Evolutionary conservation across 805 yeast genomes (phyloP), one percentile per base, ranked within the genome.

Genomic region (Blastobotrys terrestris): DNA sequence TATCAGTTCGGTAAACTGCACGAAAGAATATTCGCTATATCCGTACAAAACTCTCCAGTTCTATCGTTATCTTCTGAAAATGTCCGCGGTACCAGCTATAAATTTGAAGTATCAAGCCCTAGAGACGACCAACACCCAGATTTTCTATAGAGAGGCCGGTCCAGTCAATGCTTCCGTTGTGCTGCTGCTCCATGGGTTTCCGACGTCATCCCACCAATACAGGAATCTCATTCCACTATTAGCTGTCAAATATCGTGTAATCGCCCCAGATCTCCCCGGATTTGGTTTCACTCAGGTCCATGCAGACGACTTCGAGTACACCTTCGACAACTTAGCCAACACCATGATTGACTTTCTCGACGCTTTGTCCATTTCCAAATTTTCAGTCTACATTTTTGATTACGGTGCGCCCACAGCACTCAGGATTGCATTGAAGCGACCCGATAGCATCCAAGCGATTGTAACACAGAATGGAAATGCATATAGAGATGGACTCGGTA

Each of bases 191-290:
- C 78, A 74, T 55, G 78, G 78, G 1, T 74, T 63, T 53, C 78
- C 78, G 8, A 63, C 76, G 2, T 73, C 78, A 2, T 74, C 78
- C 1, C 64, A 66, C 52, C 67, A 65, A 71, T 74, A 61, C 60
- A 60, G 73, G 42, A 57, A 67, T 44, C 55, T 74, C 55, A 72
- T 74, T 50, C 70, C 74, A 2, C 55, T 72, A 35, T 60, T 74
- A 31, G 65, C 71, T 2, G 56, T 66, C 3, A 53, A 68, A 18
- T 75, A 63, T 55, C 75, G 69, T 49, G 63, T 74, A 11, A 55
- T 74, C 49, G 77, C 77, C 2, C 78, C 78, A 5, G 78, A 74
- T 56, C 55, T 74, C n/a, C 78, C 78, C 13, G 70, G 74, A 6
- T 73, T 61, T 56, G 77, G 77, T 1, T 65, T 61, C 50, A 71